Evolutionary conservation across 2,329 filamentous ascomycete genomes (phyloP).

Genomic region (Colletotrichum chlorophyti): DNA sequence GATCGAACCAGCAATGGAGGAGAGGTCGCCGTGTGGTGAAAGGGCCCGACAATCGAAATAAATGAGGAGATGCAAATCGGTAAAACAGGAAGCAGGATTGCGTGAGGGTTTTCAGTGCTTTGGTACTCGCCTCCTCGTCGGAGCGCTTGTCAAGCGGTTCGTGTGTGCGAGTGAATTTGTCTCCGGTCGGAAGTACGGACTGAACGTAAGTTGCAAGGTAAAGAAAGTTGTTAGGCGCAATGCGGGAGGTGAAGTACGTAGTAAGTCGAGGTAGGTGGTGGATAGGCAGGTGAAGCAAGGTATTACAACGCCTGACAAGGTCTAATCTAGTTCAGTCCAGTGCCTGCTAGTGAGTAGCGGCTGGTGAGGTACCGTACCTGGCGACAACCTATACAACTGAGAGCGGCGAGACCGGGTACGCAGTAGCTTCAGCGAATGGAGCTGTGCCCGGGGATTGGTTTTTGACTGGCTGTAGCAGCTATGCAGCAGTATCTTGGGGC

Average conservation of each 20-base stretch:
- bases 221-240: constrained; percentile 14
- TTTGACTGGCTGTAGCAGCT: too few species aligned
- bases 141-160: constrained; percentile 30
- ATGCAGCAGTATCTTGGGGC: too few species aligned
- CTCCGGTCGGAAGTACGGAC: constrained; percentile 22
- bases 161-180: constrained; percentile 21
- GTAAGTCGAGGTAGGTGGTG: constrained; percentile 1
- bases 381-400: too few species aligned
- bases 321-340: too few species aligned
- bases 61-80: constrained; percentile 10
- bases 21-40: constrained; percentile 1
- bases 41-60: constrained; percentile 6
- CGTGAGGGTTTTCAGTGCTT: constrained; percentile 23
- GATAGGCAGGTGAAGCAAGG: not conserved
- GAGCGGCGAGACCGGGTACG: too few species aligned
- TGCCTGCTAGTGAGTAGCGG: too few species aligned
- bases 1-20: constrained; percentile 15
- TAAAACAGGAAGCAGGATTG: constrained; percentile 18
- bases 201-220: too few species aligned
- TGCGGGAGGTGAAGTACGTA: constrained; percentile 16
- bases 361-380: not conserved
- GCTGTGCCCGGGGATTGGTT: too few species aligned
- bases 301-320: too few species aligned
- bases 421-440: too few species aligned
- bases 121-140: constrained; percentile 24